Percentiles rank a stretch among this genome's conserved stretches.
Conservation (phyloP, 2,329 filamentous ascomycete species). For the Cladosporium sp. region DNA sequence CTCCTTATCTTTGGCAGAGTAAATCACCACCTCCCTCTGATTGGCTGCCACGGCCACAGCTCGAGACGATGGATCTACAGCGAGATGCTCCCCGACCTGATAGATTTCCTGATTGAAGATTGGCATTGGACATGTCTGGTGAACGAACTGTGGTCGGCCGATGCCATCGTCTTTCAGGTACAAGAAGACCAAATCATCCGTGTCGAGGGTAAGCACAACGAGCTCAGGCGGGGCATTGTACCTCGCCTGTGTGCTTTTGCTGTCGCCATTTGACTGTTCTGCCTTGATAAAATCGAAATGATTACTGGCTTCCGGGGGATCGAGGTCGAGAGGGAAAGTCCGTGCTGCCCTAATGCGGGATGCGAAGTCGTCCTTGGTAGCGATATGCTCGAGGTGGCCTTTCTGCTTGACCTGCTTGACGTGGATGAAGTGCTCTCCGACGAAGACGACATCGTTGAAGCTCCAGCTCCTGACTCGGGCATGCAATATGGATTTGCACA, state of each 20-base stretch:
- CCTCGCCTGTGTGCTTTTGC: not conserved
- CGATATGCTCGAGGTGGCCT: conserved; percentile 67
- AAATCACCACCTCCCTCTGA: conserved; percentile 65
- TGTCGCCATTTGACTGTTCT: conserved; percentile 12
- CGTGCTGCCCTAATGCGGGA: conserved; percentile 71
- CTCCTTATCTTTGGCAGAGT: conserved; percentile 55
- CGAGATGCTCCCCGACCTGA: conserved; percentile 59
- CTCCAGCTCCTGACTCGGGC: conserved; percentile 65
- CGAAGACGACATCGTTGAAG: conserved; percentile 77
- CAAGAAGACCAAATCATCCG: conserved; percentile 68
- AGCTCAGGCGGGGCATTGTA: conserved; percentile 64
- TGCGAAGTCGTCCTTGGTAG: conserved; percentile 72
- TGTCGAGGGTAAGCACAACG: conserved; percentile 68
- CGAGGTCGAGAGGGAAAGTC: conserved; percentile 52
- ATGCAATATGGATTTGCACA: conserved; percentile 70
- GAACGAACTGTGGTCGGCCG: conserved; percentile 53
- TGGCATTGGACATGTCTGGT: conserved; percentile 55
- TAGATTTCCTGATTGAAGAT: conserved; percentile 45
- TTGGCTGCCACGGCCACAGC: conserved; percentile 63
- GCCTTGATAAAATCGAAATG: conserved; percentile 21
- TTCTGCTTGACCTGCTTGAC: conserved; percentile 60
- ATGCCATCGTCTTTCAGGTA: conserved; percentile 50
- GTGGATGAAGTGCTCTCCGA: conserved; percentile 76
- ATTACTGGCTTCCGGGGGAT: conserved; percentile 31
- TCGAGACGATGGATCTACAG: conserved; percentile 66